Percentiles rank a stretch among this genome's conserved stretches.
phyloP scores from a whole-genome alignment of 768 basidiomycete species.

The Mycena belliarum region DNA sequence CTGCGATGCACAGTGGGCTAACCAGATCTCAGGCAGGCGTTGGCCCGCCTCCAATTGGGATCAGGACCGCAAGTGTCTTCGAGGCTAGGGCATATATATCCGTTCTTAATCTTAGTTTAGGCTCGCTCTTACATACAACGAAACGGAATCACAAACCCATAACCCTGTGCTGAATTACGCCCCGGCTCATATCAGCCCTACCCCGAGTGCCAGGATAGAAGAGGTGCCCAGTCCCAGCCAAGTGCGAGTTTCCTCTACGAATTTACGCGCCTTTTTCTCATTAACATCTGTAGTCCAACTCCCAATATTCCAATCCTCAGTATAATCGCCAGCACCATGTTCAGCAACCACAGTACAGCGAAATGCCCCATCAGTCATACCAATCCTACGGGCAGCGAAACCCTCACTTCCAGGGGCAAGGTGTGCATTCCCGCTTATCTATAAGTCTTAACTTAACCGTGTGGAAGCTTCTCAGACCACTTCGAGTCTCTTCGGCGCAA shows the following conservation, averaged over 20 bases:
- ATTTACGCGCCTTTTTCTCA: neutral
- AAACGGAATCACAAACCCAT: too few species aligned
- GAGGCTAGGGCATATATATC: neutral
- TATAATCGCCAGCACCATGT: neutral
- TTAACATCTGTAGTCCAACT: neutral
- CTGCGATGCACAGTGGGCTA: neutral
- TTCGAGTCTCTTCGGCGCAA: neutral
- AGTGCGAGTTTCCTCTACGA: neutral
- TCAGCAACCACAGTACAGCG: neutral
- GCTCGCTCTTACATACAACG: constrained; percentile 3
- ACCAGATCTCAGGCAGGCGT: constrained; percentile 2
- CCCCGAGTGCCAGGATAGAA: constrained; percentile 15
- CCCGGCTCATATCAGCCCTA: neutral
- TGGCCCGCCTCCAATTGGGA: neutral
- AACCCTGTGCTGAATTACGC: neutral
- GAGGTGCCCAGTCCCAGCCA: constrained; percentile 1
- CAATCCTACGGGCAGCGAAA: neutral
- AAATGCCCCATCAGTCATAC: neutral
- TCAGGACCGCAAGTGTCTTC: neutral
- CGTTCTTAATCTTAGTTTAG: constrained; percentile 5
- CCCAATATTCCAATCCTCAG: neutral
- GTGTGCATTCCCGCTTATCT: neutral
- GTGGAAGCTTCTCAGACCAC: neutral
- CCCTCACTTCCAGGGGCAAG: neutral
- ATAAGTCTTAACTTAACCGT: neutral